Evolutionary conservation across 176 grass and related monocot genomes (phyloP), one percentile per base, ranked within the genome.

Genomic region (Secale cereale): DNA sequence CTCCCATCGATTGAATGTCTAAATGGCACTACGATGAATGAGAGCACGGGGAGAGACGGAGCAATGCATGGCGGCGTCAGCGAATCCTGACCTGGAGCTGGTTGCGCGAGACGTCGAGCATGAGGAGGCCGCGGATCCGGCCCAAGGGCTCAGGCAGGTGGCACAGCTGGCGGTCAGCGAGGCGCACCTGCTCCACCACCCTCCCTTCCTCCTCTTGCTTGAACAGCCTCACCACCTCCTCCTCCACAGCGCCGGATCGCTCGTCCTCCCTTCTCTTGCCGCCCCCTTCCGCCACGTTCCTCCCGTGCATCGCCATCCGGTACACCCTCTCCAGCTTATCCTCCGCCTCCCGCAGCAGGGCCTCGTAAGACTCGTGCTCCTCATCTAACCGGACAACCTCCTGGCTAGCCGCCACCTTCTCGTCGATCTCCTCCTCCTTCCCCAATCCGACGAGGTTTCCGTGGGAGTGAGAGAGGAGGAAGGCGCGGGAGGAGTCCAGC

Each of bases 211-310:
- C 78, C 60, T 80, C 87, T 65, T 89, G 86, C 82, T 81, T 87
- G 83, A 95, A 82, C 79, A 98, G 78, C 75, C 70, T 77, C 68
- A 91, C 89, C 76, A 98, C 95, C 89, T 93, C 93, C 35, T 93
- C 91, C 25, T 93, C 87, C 32, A 90, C 82, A 19, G 31, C 65
- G 31, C 66, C 85, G 5, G 67, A 5, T 40, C 82, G 82, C 36
- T 78, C 68, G 78, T 78, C 79, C 23, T n/a, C 31, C 20, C 5
- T 40, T 5, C 62, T 65, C 4, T 31, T 54, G 48, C 22, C 50
- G n/a, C 20, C 61, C 0, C 14, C 83, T 26, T 61, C 70, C 50
- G 23, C 73, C 36, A 78, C 57, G 68, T 57, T 52, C 83, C 88
- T 78, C 23, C 85, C 85, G 25, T 83, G 82, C 87, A 83, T 91